phyloP scores from a whole-genome alignment of 805 yeast species.

The Yarrowia sp. region DNA sequence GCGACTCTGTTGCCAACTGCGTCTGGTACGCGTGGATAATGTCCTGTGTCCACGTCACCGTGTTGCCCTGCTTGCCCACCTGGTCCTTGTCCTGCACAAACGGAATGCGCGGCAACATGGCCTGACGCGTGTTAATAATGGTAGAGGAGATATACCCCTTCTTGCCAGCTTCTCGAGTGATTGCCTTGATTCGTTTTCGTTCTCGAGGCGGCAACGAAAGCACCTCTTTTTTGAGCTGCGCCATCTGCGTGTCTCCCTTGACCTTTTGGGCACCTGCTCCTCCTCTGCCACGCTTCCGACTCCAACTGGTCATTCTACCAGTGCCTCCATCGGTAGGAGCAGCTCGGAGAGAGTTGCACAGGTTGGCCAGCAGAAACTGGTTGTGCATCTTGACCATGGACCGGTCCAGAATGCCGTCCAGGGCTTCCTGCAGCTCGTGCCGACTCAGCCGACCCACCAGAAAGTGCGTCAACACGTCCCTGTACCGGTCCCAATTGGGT shows the following conservation, averaged over 20 bases:
- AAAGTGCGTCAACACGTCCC: conserved; percentile 71
- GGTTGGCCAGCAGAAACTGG: conserved; percentile 70
- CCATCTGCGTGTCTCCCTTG: conserved; percentile 59
- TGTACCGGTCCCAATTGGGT: conserved; percentile 79
- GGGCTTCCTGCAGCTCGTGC: conserved; percentile 59
- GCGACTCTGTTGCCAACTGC: conserved; percentile 72
- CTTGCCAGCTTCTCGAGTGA: conserved; percentile 79
- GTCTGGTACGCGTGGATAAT: conserved; percentile 80
- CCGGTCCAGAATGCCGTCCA: conserved; percentile 53
- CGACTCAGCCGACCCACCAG: conserved; percentile 76
- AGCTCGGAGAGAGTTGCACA: conserved; percentile 80
- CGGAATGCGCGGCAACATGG: conserved; percentile 81
- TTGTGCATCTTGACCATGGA: conserved; percentile 67
- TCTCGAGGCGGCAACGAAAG: conserved; percentile 83
- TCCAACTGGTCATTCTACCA: conserved; percentile 43
- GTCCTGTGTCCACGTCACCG: conserved; percentile 82
- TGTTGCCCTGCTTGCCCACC: conserved; percentile 30
- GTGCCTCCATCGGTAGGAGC: conserved; percentile 44
- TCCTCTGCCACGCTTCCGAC: conserved; percentile 50
- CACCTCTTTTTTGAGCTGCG: conserved; percentile 76
- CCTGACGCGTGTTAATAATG: conserved; percentile 42
- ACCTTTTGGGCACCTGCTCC: conserved; percentile 41
- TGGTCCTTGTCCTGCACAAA: conserved; percentile 45
- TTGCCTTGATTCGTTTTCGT: conserved; percentile 75
- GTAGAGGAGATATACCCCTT: conserved; percentile 46